phyloP scores from a whole-genome alignment of 345 rosid genomes.

The Boechera divaricarpa region DNA sequence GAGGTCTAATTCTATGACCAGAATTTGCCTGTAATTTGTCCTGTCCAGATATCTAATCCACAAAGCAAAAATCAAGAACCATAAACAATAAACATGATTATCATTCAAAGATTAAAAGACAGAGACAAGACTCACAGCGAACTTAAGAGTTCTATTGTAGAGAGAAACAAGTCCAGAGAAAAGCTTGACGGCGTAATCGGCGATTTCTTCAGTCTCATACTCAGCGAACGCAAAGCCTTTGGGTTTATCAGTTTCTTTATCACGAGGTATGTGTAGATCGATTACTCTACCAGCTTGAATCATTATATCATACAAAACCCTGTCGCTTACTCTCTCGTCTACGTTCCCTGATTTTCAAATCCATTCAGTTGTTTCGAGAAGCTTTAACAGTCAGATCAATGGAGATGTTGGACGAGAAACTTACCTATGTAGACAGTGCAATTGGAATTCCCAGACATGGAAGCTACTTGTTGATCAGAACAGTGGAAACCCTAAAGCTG shows the following conservation, averaged over 20 bases:
- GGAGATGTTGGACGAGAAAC: not conserved
- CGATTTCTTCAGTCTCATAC: constrained; percentile 82
- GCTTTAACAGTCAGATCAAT: not conserved
- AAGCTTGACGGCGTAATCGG: constrained; percentile 90
- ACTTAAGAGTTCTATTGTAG: constrained; percentile 72
- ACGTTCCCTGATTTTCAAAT: constrained; percentile 61
- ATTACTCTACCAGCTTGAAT: constrained; percentile 90
- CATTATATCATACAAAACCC: constrained; percentile 82
- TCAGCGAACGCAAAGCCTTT: constrained; percentile 93
- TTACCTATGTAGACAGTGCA: constrained; percentile 69
- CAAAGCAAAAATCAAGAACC: constrained; percentile 1
- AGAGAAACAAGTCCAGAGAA: constrained; percentile 93
- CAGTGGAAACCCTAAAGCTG: constrained; percentile 13
- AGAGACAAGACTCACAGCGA: constrained; percentile 56
- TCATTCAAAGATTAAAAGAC: not conserved
- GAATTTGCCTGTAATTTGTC: constrained; percentile 62
- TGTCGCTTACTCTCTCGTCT: constrained; percentile 87
- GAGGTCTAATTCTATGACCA: constrained; percentile 50
- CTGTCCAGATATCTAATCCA: constrained; percentile 80
- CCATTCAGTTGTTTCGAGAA: not conserved
- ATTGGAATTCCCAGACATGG: constrained; percentile 59
- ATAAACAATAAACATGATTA: not conserved
- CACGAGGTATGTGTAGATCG: constrained; percentile 82
- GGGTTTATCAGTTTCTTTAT: constrained; percentile 80
- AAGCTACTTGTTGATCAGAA: constrained; percentile 7